Evolutionary conservation across 495 filamentous ascomycete species (phyloP).

Genomic region (Trichoderma virens): DNA sequence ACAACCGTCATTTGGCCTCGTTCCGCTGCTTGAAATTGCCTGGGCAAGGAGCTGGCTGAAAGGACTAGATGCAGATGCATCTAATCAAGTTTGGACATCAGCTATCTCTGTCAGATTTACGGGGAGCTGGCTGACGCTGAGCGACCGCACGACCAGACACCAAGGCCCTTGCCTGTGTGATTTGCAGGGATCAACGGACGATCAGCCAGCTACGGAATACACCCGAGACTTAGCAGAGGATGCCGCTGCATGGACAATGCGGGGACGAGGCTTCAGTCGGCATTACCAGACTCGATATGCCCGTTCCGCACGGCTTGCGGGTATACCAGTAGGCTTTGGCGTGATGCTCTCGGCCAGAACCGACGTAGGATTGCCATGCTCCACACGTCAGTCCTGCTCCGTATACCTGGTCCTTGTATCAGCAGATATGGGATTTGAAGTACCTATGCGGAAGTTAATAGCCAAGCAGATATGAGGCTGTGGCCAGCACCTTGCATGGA

Average conservation of each 20-base stretch:
- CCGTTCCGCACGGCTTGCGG: neutral
- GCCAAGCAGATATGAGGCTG: too few species aligned
- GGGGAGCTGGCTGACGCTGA: neutral
- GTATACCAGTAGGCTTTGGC: neutral
- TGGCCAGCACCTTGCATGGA: too few species aligned
- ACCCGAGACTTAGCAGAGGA: neutral
- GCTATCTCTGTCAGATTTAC: neutral
- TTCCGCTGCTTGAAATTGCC: too few species aligned
- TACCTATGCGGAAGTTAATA: too few species aligned
- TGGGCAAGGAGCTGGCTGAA: too few species aligned
- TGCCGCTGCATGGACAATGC: constrained; percentile 5
- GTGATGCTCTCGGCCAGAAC: neutral
- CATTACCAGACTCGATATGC: neutral
- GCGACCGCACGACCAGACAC: neutral
- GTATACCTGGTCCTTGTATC: too few species aligned
- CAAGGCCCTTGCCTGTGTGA: neutral
- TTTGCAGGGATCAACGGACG: constrained; percentile 4
- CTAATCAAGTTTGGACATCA: neutral
- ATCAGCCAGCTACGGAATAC: neutral
- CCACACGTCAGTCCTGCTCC: too few species aligned
- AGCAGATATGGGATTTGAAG: too few species aligned
- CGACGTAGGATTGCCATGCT: neutral
- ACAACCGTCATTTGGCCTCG: too few species aligned
- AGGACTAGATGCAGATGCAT: neutral
- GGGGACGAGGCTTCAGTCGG: constrained; percentile 8